A percentile compares a stretch with the other conserved stretches of the same genome.
These are phyloP conservation scores for Adansonia rubrostipa DNA, from an alignment of 441 rosid genomes.

Conservation along the genomic window DNA sequence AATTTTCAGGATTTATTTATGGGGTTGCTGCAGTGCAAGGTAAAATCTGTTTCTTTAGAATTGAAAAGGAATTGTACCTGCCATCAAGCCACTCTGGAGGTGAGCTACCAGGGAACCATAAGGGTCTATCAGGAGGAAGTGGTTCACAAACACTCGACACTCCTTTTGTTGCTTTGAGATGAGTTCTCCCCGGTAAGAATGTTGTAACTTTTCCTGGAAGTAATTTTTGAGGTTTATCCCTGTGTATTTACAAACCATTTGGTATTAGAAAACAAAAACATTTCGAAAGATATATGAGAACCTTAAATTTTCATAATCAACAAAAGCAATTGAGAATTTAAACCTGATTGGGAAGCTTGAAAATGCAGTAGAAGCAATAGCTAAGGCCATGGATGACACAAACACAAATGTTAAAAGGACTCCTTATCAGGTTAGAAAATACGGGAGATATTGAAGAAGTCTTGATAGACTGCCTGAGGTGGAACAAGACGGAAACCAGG, in stretches of 20 bases:
- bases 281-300: background rate
- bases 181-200: slow-evolving; percentile 25
- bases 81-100: slow-evolving; percentile 96
- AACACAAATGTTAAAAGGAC: slow-evolving; percentile 18
- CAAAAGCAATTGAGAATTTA: background rate
- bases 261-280: background rate
- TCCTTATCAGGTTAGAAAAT: slow-evolving; percentile 20
- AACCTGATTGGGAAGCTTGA: slow-evolving; percentile 46
- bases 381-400: slow-evolving; percentile 56
- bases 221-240: slow-evolving; percentile 33
- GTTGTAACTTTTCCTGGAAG: slow-evolving; percentile 22
- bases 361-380: slow-evolving; percentile 56
- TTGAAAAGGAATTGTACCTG: slow-evolving; percentile 45
- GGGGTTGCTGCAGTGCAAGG: background rate
- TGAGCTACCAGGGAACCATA: slow-evolving; percentile 91
- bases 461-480: background rate
- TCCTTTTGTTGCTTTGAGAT: slow-evolving; percentile 68
- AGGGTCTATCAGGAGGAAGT: slow-evolving; percentile 91
- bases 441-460: background rate
- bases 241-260: slow-evolving; percentile 19
- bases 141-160: slow-evolving; percentile 86
- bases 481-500: background rate
- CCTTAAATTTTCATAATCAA: background rate
- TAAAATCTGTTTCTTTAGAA: background rate
- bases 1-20: background rate